These are phyloP conservation scores for Colletotrichum sp. DNA, from an alignment of 2,329 filamentous ascomycete species.

Conservation along the genomic window DNA sequence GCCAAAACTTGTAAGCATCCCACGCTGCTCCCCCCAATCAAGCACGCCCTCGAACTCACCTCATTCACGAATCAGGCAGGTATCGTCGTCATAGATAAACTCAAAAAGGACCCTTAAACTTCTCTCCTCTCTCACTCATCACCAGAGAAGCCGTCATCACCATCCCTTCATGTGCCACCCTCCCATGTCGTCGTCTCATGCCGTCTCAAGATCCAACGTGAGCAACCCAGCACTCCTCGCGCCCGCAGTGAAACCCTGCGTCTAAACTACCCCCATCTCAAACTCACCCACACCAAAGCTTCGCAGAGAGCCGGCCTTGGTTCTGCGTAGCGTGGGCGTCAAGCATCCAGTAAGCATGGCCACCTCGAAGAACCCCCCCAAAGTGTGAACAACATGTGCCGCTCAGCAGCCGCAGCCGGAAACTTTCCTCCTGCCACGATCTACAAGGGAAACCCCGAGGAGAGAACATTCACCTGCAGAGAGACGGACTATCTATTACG, in stretches of 20 bases:
- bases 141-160: background rate
- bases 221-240: background rate
- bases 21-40: background rate
- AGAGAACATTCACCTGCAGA: background rate
- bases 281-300: background rate
- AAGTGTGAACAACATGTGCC: background rate
- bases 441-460: background rate
- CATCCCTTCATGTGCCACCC: background rate
- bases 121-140: background rate
- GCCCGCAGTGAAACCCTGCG: background rate
- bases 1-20: background rate
- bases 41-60: background rate
- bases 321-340: background rate
- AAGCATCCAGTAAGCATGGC: background rate
- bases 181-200: background rate
- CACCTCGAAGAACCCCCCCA: background rate
- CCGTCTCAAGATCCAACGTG: background rate
- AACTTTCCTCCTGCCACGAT: background rate
- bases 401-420: background rate
- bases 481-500: background rate
- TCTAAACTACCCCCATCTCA: background rate
- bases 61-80: background rate
- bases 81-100: background rate
- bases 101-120: background rate
- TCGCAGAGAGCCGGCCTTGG: background rate